phyloP scores from a whole-genome alignment of 169 alveolate genomes.

The Cryptosporidium sp. region DNA sequence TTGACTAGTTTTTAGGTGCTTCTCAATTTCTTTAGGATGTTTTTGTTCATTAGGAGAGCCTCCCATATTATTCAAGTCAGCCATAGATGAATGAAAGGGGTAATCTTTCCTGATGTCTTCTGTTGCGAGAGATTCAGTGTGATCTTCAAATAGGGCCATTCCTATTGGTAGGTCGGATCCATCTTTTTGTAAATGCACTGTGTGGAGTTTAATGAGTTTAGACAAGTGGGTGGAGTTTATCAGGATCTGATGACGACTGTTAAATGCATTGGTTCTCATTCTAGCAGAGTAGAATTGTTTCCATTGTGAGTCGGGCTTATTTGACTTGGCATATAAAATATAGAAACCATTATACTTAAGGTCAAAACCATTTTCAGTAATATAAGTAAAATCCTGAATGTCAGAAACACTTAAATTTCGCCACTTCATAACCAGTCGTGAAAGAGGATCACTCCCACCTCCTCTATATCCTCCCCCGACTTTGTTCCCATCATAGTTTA shows the following conservation, averaged over 20 bases:
- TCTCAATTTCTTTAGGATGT: background rate
- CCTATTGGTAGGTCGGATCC: slow-evolving; percentile 69
- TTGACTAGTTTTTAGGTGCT: background rate
- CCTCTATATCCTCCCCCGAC: slow-evolving; percentile 76
- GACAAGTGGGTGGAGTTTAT: slow-evolving; percentile 41
- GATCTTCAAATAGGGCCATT: slow-evolving; percentile 71
- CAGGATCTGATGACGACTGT: slow-evolving; percentile 34
- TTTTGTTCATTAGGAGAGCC: background rate
- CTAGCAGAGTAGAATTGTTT: slow-evolving; percentile 71
- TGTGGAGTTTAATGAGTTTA: slow-evolving; percentile 43
- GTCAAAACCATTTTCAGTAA: slow-evolving; percentile 36
- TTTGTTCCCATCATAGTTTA: slow-evolving; percentile 65
- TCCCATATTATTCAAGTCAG: background rate
- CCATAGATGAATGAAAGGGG: background rate
- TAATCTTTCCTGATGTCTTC: slow-evolving; percentile 5
- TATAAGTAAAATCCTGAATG: slow-evolving; percentile 36
- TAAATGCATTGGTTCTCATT: slow-evolving; percentile 58
- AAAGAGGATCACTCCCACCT: slow-evolving; percentile 61
- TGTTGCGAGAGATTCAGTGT: slow-evolving; percentile 32
- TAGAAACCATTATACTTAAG: slow-evolving; percentile 50
- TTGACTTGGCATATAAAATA: slow-evolving; percentile 46
- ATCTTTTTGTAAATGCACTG: slow-evolving; percentile 49
- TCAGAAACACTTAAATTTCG: slow-evolving; percentile 32
- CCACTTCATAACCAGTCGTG: slow-evolving; percentile 47
- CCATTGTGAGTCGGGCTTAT: slow-evolving; percentile 25